A percentile compares a stretch with the other conserved stretches of the same genome.
Conservation (phyloP, 805 yeast genomes). For the Ogataea siamensis region DNA sequence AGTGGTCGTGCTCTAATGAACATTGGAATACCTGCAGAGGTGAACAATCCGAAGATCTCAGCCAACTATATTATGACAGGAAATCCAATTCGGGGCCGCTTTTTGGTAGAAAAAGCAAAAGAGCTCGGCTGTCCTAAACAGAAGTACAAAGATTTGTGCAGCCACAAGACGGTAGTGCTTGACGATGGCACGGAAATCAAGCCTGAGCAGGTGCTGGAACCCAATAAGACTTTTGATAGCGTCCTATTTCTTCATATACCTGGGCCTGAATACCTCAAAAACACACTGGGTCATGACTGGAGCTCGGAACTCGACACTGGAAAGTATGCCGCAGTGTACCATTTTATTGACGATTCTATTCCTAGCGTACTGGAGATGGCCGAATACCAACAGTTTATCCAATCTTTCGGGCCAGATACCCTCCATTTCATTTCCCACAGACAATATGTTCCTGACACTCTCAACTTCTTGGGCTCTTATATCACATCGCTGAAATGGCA, state of each 20-base stretch:
- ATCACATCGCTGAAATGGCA: constrained; percentile 54
- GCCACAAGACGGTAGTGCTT: constrained; percentile 55
- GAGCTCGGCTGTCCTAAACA: constrained; percentile 67
- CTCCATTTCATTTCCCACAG: constrained; percentile 76
- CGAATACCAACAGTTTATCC: constrained; percentile 49
- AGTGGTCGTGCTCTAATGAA: constrained; percentile 21
- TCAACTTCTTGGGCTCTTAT: constrained; percentile 58
- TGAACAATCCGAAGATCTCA: constrained; percentile 38
- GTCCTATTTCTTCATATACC: constrained; percentile 77
- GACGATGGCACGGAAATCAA: constrained; percentile 55
- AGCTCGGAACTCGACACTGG: constrained; percentile 11
- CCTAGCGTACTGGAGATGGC: constrained; percentile 40
- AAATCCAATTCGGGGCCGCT: constrained; percentile 72
- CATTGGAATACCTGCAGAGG: constrained; percentile 25
- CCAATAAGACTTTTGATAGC: constrained; percentile 54
- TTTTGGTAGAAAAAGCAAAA: constrained; percentile 62
- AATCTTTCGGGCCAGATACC: constrained; percentile 49
- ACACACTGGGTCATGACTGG: constrained; percentile 30
- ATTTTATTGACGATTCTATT: constrained; percentile 62
- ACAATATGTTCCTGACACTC: constrained; percentile 54
- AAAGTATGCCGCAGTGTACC: constrained; percentile 57
- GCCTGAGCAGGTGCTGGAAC: constrained; percentile 73
- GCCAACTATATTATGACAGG: constrained; percentile 69
- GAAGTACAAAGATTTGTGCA: constrained; percentile 55
- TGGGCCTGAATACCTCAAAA: constrained; percentile 40